Percentiles rank a stretch among this genome's conserved stretches.
These are phyloP conservation scores for Mycocentrospora acerina DNA, from an alignment of 2,329 filamentous ascomycete species.

Conservation along the genomic window DNA sequence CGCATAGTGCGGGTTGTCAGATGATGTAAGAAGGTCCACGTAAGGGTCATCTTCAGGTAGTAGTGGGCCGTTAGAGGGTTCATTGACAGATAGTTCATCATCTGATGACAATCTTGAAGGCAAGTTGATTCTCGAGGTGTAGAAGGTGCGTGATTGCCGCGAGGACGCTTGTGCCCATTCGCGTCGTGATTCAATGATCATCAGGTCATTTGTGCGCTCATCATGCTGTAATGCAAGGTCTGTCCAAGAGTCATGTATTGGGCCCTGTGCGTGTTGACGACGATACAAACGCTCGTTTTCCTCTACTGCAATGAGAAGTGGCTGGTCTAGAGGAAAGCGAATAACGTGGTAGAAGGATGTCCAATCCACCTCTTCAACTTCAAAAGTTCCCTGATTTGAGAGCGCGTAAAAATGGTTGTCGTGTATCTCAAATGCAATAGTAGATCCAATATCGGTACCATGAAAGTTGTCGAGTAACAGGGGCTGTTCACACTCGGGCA, in stretches of 20 bases:
- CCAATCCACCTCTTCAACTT: slow-evolving; percentile 65
- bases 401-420: slow-evolving; percentile 67
- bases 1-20: slow-evolving; percentile 43
- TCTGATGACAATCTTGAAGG: slow-evolving; percentile 12
- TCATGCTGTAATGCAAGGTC: slow-evolving; percentile 64
- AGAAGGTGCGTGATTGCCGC: slow-evolving; percentile 65
- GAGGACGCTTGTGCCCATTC: slow-evolving; percentile 63
- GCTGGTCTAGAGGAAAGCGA: slow-evolving; percentile 59
- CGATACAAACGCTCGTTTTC: slow-evolving; percentile 60
- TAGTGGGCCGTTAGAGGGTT: slow-evolving; percentile 4
- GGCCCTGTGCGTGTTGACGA: slow-evolving; percentile 67
- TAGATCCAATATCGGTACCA: slow-evolving; percentile 66
- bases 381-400: slow-evolving; percentile 64
- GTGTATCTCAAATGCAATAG: slow-evolving; percentile 71
- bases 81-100: slow-evolving; percentile 6
- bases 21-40: slow-evolving; percentile 25
- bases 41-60: slow-evolving; percentile 35
- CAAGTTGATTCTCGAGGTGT: slow-evolving; percentile 59
- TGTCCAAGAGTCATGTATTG: slow-evolving; percentile 74
- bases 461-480: slow-evolving; percentile 60
- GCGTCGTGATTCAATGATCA: slow-evolving; percentile 67
- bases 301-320: slow-evolving; percentile 45
- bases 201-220: slow-evolving; percentile 58
- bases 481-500: slow-evolving; percentile 44
- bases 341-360: slow-evolving; percentile 70